phyloP scores from a whole-genome alignment of 169 alveolate species.

The Miamiensis avidus region DNA sequence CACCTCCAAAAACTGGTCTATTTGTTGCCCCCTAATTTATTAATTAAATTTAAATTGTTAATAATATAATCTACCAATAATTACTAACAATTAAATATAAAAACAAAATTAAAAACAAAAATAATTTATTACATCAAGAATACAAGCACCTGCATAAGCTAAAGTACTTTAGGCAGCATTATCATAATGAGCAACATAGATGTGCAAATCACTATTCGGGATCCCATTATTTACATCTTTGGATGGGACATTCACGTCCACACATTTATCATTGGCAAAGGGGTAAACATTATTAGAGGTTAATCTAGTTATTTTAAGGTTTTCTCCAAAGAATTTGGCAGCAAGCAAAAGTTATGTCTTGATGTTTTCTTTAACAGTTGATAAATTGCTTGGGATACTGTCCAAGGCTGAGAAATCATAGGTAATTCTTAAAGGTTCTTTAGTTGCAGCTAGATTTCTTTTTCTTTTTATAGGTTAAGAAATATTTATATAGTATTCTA shows the following conservation, averaged over 20 bases:
- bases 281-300: not conserved
- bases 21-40: not conserved
- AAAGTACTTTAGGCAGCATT: not conserved
- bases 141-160: constrained; percentile 11
- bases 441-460: too few species aligned
- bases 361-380: not conserved
- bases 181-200: not conserved
- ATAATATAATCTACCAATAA: too few species aligned
- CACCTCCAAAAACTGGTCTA: constrained; percentile 21
- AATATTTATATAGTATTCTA: too few species aligned
- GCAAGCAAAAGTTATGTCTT: not conserved
- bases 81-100: too few species aligned
- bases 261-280: not conserved
- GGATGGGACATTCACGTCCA: not conserved
- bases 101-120: too few species aligned
- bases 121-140: too few species aligned
- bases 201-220: constrained; percentile 12
- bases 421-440: not conserved
- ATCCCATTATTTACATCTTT: constrained; percentile 1
- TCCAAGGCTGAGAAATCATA: not conserved
- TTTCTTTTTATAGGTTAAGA: too few species aligned
- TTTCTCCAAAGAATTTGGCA: not conserved
- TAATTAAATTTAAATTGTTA: too few species aligned
- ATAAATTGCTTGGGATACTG: too few species aligned
- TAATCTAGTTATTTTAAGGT: too few species aligned